phyloP scores from a whole-genome alignment of 164 flowering plant species.

The Dillenia suffruticosa region DNA sequence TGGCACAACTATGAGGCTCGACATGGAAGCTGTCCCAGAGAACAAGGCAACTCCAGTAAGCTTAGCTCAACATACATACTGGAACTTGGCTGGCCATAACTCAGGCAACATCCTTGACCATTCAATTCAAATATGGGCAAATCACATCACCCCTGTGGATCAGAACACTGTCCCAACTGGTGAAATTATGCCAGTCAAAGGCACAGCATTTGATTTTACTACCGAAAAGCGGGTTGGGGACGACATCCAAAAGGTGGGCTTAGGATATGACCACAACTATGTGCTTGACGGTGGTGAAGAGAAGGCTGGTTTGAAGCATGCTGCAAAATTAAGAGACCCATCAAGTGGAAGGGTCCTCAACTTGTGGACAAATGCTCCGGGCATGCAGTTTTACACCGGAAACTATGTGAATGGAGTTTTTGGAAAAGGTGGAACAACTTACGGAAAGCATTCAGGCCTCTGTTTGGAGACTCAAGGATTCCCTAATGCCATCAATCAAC shows the following conservation, averaged over 20 bases:
- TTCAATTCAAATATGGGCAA: constrained; percentile 63
- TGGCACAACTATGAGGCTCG: constrained; percentile 67
- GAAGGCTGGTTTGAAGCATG: constrained; percentile 68
- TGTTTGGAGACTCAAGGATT: constrained; percentile 96
- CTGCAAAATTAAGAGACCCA: constrained; percentile 72
- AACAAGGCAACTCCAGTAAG: constrained; percentile 79
- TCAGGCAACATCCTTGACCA: constrained; percentile 78
- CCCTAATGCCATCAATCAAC: constrained; percentile 85
- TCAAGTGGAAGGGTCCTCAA: constrained; percentile 62
- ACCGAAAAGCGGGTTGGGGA: constrained; percentile 56
- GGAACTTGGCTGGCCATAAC: constrained; percentile 89
- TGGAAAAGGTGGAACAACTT: constrained; percentile 80
- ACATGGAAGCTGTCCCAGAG: constrained; percentile 88
- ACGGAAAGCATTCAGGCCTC: constrained; percentile 70
- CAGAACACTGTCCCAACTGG: constrained; percentile 75
- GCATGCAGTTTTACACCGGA: constrained; percentile 93
- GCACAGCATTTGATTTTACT: constrained; percentile 82
- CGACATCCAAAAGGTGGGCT: constrained; percentile 60
- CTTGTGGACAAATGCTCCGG: constrained; percentile 85
- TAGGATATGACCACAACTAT: constrained; percentile 93
- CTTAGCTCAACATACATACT: constrained; percentile 94
- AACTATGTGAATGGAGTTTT: constrained; percentile 80
- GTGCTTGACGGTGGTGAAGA: constrained; percentile 76
- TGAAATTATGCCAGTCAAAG: constrained; percentile 80
- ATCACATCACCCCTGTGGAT: constrained; percentile 85